Evolutionary conservation across 371 early-diverging fungal species (phyloP).

Genomic region (Mucor racemosus): DNA sequence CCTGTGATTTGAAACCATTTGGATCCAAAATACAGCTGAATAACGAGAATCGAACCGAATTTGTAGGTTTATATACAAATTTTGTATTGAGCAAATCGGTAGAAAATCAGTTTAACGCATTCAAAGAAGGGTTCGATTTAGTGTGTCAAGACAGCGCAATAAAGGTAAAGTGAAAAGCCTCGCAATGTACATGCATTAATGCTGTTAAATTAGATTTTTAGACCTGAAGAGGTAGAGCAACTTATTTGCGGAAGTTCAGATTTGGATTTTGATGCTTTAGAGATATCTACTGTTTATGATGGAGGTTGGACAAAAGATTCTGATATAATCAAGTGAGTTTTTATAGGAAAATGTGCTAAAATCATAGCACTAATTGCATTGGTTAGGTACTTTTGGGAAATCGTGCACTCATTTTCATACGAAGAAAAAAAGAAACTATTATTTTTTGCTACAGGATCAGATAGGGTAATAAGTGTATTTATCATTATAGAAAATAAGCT

Average conservation of each 20-base stretch:
- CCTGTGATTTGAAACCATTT: slow-evolving; percentile 61
- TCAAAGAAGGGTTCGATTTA: slow-evolving; percentile 88
- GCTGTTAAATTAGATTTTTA: slow-evolving; percentile 66
- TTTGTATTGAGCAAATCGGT: slow-evolving; percentile 78
- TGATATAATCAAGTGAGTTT: slow-evolving; percentile 59
- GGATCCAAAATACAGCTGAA: slow-evolving; percentile 70
- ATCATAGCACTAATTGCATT: slow-evolving; percentile 6
- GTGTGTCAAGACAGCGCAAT: slow-evolving; percentile 87
- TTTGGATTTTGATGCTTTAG: slow-evolving; percentile 86
- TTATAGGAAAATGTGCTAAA: neutral
- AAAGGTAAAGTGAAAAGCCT: slow-evolving; percentile 40
- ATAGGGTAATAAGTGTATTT: slow-evolving; percentile 63
- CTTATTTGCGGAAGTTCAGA: slow-evolving; percentile 94
- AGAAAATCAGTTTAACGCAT: slow-evolving; percentile 82
- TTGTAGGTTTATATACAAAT: slow-evolving; percentile 74
- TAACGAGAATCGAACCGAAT: slow-evolving; percentile 66
- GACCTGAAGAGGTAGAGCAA: slow-evolving; percentile 94
- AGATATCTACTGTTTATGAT: slow-evolving; percentile 86
- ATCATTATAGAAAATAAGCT: neutral
- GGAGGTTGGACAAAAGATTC: slow-evolving; percentile 79
- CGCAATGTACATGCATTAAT: neutral
- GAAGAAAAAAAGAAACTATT: slow-evolving; percentile 92
- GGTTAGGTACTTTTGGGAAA: slow-evolving; percentile 89
- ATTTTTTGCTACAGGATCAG: slow-evolving; percentile 97
- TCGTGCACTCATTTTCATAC: slow-evolving; percentile 80